A percentile compares a stretch with the other conserved stretches of the same genome.
These are phyloP conservation scores for Graphilbum sp. DNA, from an alignment of 2,329 filamentous ascomycete genomes.

Conservation along the genomic window DNA sequence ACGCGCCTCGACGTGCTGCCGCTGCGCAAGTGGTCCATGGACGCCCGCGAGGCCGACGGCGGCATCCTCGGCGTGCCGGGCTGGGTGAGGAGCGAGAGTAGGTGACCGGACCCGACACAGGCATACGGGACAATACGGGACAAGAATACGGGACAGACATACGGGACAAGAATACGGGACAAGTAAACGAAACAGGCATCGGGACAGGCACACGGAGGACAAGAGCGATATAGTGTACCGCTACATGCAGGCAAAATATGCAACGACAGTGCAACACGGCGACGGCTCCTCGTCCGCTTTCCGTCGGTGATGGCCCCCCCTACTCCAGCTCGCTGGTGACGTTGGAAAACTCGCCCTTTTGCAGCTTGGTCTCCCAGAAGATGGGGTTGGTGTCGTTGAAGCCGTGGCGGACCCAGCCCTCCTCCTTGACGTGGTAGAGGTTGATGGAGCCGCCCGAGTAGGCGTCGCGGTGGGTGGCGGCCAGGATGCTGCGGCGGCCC, in stretches of 20 bases:
- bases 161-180: too few relatives aligned
- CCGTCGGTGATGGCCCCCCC: too few relatives aligned
- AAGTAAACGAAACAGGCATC: too few relatives aligned
- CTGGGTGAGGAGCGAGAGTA: constrained; percentile 17
- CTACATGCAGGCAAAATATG: too few relatives aligned
- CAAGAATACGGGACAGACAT: too few relatives aligned
- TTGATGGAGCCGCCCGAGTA: constrained; percentile 98
- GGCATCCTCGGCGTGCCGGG: constrained; percentile 48
- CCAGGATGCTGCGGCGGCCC: constrained; percentile 80
- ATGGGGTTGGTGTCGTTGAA: constrained; percentile 98
- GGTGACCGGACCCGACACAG: too few relatives aligned
- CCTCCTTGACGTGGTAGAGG: constrained; percentile 97
- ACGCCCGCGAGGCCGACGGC: constrained; percentile 39
- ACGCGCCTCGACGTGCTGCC: constrained; percentile 44
- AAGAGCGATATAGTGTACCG: too few relatives aligned
- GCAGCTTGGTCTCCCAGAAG: constrained; percentile 98
- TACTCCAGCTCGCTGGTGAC: constrained; percentile 65
- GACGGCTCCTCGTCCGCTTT: too few relatives aligned
- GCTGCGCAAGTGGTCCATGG: constrained; percentile 59
- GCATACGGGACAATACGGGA: neutral
- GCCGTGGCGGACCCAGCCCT: constrained; percentile 96
- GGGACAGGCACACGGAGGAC: too few relatives aligned
- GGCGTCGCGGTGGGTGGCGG: constrained; percentile 93
- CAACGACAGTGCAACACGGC: too few relatives aligned
- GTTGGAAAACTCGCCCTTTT: constrained; percentile 97